Percentiles rank a stretch among this genome's conserved stretches.
Evolutionary conservation across 2,329 filamentous ascomycete species (phyloP).

Genomic region (Ilyonectria destructans): DNA sequence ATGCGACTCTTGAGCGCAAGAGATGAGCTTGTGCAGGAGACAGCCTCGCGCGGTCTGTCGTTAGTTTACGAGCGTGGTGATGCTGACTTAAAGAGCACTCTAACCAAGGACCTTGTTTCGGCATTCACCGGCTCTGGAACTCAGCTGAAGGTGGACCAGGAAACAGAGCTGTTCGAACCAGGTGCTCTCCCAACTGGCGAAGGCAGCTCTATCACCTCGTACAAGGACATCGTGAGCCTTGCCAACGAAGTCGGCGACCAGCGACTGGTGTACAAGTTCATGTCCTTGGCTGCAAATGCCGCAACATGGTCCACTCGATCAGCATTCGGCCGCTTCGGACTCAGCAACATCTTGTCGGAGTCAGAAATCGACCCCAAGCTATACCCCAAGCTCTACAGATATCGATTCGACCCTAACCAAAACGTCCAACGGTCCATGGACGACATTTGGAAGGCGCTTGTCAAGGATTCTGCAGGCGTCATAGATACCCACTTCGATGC

Average conservation of each 20-base stretch:
- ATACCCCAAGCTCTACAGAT: constrained; percentile 94
- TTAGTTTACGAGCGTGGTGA: constrained; percentile 96
- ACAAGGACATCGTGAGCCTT: constrained; percentile 96
- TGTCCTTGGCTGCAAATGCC: constrained; percentile 96
- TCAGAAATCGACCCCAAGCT: constrained; percentile 92
- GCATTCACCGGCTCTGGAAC: constrained; percentile 87
- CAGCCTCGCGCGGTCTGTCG: constrained; percentile 90
- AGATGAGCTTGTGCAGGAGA: constrained; percentile 96
- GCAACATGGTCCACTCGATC: constrained; percentile 98
- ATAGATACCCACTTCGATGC: constrained; percentile 88
- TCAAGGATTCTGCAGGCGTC: constrained; percentile 86
- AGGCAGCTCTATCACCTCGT: constrained; percentile 91
- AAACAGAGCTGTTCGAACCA: constrained; percentile 94
- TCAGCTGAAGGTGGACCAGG: constrained; percentile 86
- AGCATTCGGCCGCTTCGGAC: constrained; percentile 93
- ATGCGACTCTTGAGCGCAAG: constrained; percentile 89
- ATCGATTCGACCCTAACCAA: constrained; percentile 93
- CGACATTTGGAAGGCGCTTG: constrained; percentile 96
- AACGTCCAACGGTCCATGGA: constrained; percentile 98
- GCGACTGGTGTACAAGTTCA: constrained; percentile 97
- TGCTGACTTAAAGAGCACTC: constrained; percentile 81
- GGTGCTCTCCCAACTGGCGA: constrained; percentile 93
- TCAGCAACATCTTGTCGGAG: constrained; percentile 93
- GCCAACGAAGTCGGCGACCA: constrained; percentile 98
- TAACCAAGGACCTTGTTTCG: constrained; percentile 90